A percentile compares a stretch with the other conserved stretches of the same genome.
phyloP scores from a whole-genome alignment of 2,329 filamentous ascomycete species.

The Alternaria arbusti region DNA sequence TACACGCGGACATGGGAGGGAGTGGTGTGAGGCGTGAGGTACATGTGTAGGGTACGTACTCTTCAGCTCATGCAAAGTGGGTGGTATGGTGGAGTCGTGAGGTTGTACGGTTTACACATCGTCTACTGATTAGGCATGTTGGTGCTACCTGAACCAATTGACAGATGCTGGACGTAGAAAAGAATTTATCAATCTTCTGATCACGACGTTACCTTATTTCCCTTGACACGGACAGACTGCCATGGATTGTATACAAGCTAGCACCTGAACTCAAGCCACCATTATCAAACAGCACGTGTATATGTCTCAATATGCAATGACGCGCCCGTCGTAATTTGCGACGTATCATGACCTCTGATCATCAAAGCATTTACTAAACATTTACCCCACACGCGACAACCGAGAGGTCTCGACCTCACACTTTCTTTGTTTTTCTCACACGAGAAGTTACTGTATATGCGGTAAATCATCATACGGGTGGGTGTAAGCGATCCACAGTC shows the following conservation, averaged over 20 bases:
- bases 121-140: background rate
- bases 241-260: background rate
- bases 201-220: background rate
- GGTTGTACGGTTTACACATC: background rate
- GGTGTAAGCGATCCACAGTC: background rate
- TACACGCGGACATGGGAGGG: background rate
- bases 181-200: background rate
- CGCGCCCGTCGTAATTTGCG: background rate
- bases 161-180: background rate
- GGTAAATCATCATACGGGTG: background rate
- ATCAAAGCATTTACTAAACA: background rate
- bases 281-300: background rate
- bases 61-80: background rate
- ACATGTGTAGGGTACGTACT: background rate
- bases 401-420: background rate
- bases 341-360: background rate
- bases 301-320: background rate
- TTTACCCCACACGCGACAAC: background rate
- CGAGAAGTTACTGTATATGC: background rate
- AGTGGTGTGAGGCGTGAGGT: background rate
- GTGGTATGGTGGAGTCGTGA: background rate
- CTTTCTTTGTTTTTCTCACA: background rate
- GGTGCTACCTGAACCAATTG: background rate
- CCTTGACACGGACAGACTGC: background rate
- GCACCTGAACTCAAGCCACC: background rate